phyloP scores from a whole-genome alignment of 164 flowering plant species.

The Annona cherimola region DNA sequence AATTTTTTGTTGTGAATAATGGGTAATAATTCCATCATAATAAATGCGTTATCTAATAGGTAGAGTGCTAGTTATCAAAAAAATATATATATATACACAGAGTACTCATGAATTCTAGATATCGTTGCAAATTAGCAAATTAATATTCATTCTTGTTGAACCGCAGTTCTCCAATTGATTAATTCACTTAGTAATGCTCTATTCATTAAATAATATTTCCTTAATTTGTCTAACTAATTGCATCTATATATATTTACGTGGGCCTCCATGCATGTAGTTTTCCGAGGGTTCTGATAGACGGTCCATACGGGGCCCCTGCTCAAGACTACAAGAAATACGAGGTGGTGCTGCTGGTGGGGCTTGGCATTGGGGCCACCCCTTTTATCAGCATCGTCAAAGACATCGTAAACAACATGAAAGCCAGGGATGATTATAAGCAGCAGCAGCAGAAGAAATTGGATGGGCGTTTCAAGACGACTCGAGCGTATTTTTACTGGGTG shows the following conservation, averaged over 20 bases:
- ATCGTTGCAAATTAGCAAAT: no score
- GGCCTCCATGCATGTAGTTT: constrained; percentile 30
- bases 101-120: no score
- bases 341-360: constrained; percentile 77
- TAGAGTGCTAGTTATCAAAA: no score
- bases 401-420: constrained; percentile 67
- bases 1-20: no score
- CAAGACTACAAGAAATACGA: constrained; percentile 92
- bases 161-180: no score
- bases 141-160: no score
- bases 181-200: no score
- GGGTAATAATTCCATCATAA: no score
- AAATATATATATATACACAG: no score
- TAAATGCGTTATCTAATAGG: no score
- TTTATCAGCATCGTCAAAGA: constrained; percentile 90
- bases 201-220: no score
- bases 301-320: constrained; percentile 93
- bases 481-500: constrained; percentile 68
- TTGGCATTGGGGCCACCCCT: constrained; percentile 92
- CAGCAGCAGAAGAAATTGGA: constrained; percentile 10
- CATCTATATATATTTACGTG: neutral
- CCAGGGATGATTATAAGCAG: constrained; percentile 32
- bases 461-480: constrained; percentile 30
- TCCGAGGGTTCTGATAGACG: constrained; percentile 77
- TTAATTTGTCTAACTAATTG: no score